Evolutionary conservation across 2,329 filamentous ascomycete genomes (phyloP), one percentile per base, ranked within the genome.

Genomic region (Metarhizium humberi): DNA sequence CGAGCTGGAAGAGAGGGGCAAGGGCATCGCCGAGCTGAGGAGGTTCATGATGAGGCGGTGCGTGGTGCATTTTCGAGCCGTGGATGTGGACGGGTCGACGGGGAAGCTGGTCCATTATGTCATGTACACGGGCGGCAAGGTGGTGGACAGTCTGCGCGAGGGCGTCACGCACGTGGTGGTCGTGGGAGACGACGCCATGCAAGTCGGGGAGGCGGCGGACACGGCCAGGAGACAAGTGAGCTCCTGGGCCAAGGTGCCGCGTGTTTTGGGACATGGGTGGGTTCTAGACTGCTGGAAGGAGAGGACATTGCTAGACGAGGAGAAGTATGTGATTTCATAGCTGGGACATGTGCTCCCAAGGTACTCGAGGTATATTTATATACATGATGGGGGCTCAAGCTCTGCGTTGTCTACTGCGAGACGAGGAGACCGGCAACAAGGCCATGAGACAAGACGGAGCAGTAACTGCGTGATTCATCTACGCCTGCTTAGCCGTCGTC

Each of bases 281-380:
- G 71, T 96, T 0, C 78, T 85, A 52, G 84, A 87, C 53, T 89
- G 88, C 63, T 96, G 92, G 90, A 76, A 75, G 56, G 89, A 92
- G 67, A 78, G 77, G 59, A 95, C 90, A 1, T 65, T 88, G 58
- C 68, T 96, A 50, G 90, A 95, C 60, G 92, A 96, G 72, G 89
- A 92, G 63, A 71, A 73, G 45, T 84, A 79, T 63, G 66, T 63
- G 4, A 59, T 70, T 4, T 66, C 50, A 59, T 59, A 58, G 20
- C 29, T 25, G 38, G n/a, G 16, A 34, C 42, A 47, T 30, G 51
- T 18, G 25, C 25, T 25, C 25, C 25, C 25, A 25, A 16, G 40
- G 11, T 43, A 18, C 16, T 8, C 1, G 40, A 6, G 11, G 13
- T 43, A 18, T 43, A 18, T 16, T 3, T 20, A 18, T 18, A 18